Evolutionary conservation across 148 eudicot species (phyloP).

Genomic region (Chenopodium berlandieri): DNA sequence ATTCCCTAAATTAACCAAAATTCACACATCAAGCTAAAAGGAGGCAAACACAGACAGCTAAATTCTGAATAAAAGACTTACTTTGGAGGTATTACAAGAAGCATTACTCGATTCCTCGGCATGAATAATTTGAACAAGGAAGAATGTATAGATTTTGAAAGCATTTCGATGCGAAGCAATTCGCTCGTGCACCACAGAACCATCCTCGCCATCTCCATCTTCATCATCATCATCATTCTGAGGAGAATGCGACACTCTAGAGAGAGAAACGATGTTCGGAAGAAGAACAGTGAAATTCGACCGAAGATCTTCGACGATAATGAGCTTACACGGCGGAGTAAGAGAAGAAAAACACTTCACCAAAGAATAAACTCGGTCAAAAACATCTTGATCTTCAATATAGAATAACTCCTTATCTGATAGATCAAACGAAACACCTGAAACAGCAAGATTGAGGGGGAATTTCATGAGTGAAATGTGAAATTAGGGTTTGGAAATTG

Average conservation of each 20-base stretch:
- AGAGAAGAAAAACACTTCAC: conserved; percentile 59
- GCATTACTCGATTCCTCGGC: conserved; percentile 48
- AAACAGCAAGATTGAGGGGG: not conserved
- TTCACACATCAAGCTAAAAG: no score
- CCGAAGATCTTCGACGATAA: conserved; percentile 64
- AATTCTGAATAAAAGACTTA: conserved; percentile 20
- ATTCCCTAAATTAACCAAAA: not conserved
- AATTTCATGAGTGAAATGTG: not conserved
- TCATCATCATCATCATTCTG: conserved; percentile 25
- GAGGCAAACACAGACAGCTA: no score
- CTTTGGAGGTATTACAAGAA: conserved; percentile 47
- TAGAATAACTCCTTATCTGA: conserved; percentile 84
- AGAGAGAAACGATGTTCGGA: conserved; percentile 75
- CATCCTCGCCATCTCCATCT: conserved; percentile 23
- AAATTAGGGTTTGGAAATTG: conserved; percentile 33
- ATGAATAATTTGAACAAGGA: conserved; percentile 63
- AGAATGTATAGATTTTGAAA: conserved; percentile 76
- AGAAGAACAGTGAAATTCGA: conserved; percentile 88
- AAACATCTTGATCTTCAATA: conserved; percentile 81
- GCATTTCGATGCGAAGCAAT: conserved; percentile 81
- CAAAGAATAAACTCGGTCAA: conserved; percentile 74
- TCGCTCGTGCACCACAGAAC: conserved; percentile 39
- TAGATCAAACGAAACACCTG: conserved; percentile 78
- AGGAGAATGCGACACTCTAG: conserved; percentile 35
- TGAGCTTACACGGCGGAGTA: conserved; percentile 53